Evolutionary conservation across 1,139 yeast genomes (phyloP).

Genomic region (Lodderomyces margitis): DNA sequence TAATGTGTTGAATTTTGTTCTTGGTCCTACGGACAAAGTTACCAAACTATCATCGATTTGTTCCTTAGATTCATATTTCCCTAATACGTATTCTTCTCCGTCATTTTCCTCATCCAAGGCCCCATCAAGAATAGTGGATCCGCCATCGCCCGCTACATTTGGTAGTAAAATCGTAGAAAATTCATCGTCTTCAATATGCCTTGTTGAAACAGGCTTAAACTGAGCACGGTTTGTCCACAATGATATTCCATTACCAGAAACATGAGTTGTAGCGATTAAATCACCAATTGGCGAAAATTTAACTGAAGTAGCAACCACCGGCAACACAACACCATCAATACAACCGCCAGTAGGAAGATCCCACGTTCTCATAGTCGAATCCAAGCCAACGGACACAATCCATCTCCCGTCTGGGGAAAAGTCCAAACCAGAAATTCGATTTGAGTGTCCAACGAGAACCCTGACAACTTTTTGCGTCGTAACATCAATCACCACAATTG

Average conservation of each 20-base stretch:
- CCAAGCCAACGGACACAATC: conserved; percentile 83
- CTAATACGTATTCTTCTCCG: conserved; percentile 31
- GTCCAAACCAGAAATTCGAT: conserved; percentile 84
- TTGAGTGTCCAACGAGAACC: conserved; percentile 85
- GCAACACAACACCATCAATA: conserved; percentile 83
- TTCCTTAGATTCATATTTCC: conserved; percentile 42
- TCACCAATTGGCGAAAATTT: conserved; percentile 89
- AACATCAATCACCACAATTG: conserved; percentile 80
- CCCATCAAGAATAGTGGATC: conserved; percentile 72
- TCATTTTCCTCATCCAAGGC: conserved; percentile 46
- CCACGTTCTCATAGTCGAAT: conserved; percentile 92
- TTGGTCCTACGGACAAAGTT: conserved; percentile 76
- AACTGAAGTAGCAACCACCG: conserved; percentile 75
- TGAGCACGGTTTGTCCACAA: conserved; percentile 93
- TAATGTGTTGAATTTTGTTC: conserved; percentile 75
- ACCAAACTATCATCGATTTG: conserved; percentile 64
- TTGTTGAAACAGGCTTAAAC: conserved; percentile 69
- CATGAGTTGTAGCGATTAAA: conserved; percentile 90
- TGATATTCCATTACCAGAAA: conserved; percentile 82
- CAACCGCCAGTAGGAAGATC: conserved; percentile 97
- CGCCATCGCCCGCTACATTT: conserved; percentile 82
- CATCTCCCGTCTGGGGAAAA: conserved; percentile 96
- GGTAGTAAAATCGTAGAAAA: conserved; percentile 64
- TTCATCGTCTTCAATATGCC: conserved; percentile 73
- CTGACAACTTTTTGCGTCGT: conserved; percentile 81